Evolutionary conservation across 2,329 filamentous ascomycete genomes (phyloP).

Genomic region (Cercospora sp.): DNA sequence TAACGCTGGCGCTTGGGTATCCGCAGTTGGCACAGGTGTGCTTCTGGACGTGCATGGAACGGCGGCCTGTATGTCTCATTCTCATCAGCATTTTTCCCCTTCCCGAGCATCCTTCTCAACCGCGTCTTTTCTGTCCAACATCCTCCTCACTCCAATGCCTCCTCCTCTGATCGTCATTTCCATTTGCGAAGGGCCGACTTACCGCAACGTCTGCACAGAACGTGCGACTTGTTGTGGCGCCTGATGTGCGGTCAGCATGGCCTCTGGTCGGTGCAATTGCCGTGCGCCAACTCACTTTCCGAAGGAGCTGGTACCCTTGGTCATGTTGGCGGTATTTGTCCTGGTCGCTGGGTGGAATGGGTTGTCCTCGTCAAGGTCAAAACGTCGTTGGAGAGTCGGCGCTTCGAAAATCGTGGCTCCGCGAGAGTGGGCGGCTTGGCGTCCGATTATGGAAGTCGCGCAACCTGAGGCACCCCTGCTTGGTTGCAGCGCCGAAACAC

Average conservation of each 20-base stretch:
- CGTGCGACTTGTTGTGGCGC: conserved; percentile 98
- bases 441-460: neutral
- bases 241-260: conserved; percentile 42
- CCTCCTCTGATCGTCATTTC: conserved; percentile 9
- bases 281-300: conserved; percentile 13
- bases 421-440: conserved; percentile 7
- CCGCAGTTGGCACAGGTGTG: conserved; percentile 94
- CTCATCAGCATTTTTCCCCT: conserved; percentile 35
- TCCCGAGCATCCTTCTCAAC: neutral
- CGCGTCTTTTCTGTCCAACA: neutral
- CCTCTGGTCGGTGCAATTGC: neutral
- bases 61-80: conserved; percentile 65
- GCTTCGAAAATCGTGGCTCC: conserved; percentile 7
- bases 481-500: neutral
- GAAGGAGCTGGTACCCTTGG: conserved; percentile 18
- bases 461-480: conserved; percentile 1
- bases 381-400: conserved; percentile 3
- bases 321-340: conserved; percentile 17
- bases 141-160: conserved; percentile 3
- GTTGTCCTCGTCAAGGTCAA: conserved; percentile 6
- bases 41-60: conserved; percentile 99
- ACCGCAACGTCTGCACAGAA: conserved; percentile 97
- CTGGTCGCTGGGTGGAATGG: conserved; percentile 14
- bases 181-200: conserved; percentile 50
- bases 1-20: conserved; percentile 94